phyloP scores from a whole-genome alignment of 2,329 filamentous ascomycete species.

The Clonostachys solani region DNA sequence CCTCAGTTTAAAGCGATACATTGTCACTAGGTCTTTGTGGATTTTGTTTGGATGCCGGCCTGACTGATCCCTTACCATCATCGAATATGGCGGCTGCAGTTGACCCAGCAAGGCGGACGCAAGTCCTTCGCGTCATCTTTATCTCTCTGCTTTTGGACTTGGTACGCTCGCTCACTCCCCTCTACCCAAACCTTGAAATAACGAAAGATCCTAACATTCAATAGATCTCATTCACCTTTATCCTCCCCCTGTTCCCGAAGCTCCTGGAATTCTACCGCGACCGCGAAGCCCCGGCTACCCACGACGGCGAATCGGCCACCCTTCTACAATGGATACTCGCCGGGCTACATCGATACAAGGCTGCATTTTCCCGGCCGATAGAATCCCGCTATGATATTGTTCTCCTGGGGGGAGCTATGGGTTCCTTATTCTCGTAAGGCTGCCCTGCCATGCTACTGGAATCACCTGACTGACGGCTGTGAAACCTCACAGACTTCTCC shows the following conservation, averaged over 20 bases:
- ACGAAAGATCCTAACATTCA: not conserved
- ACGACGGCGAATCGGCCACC: constrained; percentile 42
- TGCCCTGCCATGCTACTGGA: not conserved
- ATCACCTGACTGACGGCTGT: not conserved
- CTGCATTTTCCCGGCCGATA: constrained; percentile 85
- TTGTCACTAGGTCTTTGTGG: too few species aligned
- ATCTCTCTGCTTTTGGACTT: constrained; percentile 85
- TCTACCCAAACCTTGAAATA: constrained; percentile 3
- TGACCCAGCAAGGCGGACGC: constrained; percentile 61
- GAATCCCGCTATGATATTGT: constrained; percentile 97
- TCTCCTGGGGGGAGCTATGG: constrained; percentile 85
- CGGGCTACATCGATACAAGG: constrained; percentile 92
- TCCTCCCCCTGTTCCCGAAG: constrained; percentile 91
- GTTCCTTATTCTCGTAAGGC: constrained; percentile 77
- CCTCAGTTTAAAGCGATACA: too few species aligned
- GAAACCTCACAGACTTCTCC: constrained; percentile 61
- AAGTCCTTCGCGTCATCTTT: constrained; percentile 82
- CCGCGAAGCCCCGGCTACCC: constrained; percentile 58
- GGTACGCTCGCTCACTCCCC: constrained; percentile 45
- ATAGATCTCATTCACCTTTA: constrained; percentile 97
- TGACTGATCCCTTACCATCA: too few species aligned
- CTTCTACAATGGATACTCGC: constrained; percentile 75
- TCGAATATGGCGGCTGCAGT: constrained; percentile 32
- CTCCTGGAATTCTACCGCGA: constrained; percentile 95
- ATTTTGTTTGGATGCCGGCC: too few species aligned